Percentiles rank a stretch among this genome's conserved stretches.
Conservation (phyloP, 2,329 filamentous ascomycete genomes). For the Zasmidium angulare region DNA sequence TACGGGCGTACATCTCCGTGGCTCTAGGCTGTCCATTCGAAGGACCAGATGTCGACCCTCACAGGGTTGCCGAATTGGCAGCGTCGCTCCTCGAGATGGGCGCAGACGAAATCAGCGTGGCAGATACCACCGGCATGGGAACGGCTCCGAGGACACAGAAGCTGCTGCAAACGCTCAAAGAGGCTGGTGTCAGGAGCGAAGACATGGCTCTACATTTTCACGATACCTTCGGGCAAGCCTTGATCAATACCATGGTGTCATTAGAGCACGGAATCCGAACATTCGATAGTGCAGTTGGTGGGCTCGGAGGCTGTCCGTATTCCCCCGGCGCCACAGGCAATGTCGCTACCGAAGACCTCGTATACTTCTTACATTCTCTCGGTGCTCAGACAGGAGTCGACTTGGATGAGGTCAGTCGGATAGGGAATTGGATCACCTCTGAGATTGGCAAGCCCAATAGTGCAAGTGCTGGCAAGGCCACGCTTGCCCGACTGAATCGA, state of each 20-base stretch:
- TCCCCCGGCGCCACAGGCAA: slow-evolving; percentile 84
- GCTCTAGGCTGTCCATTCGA: slow-evolving; percentile 79
- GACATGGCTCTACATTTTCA: slow-evolving; percentile 81
- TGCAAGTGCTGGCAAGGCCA: slow-evolving; percentile 67
- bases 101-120: slow-evolving; percentile 85
- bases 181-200: slow-evolving; percentile 66
- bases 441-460: slow-evolving; percentile 64
- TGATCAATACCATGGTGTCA: slow-evolving; percentile 77
- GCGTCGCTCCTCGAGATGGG: slow-evolving; percentile 74
- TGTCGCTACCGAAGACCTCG: slow-evolving; percentile 79
- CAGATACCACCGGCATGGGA: slow-evolving; percentile 89
- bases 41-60: slow-evolving; percentile 60
- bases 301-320: slow-evolving; percentile 81
- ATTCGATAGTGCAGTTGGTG: slow-evolving; percentile 78
- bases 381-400: slow-evolving; percentile 75
- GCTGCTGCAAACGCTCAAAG: slow-evolving; percentile 63
- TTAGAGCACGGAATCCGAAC: slow-evolving; percentile 74
- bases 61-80: slow-evolving; percentile 63
- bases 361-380: slow-evolving; percentile 71
- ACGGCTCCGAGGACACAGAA: slow-evolving; percentile 69
- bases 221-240: slow-evolving; percentile 81
- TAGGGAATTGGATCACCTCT: slow-evolving; percentile 70
- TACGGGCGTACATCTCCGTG: slow-evolving; percentile 78
- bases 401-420: slow-evolving; percentile 63
- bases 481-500: slow-evolving; percentile 27